phyloP scores from a whole-genome alignment of 2,329 filamentous ascomycete genomes.

The Neonectria ditissima region DNA sequence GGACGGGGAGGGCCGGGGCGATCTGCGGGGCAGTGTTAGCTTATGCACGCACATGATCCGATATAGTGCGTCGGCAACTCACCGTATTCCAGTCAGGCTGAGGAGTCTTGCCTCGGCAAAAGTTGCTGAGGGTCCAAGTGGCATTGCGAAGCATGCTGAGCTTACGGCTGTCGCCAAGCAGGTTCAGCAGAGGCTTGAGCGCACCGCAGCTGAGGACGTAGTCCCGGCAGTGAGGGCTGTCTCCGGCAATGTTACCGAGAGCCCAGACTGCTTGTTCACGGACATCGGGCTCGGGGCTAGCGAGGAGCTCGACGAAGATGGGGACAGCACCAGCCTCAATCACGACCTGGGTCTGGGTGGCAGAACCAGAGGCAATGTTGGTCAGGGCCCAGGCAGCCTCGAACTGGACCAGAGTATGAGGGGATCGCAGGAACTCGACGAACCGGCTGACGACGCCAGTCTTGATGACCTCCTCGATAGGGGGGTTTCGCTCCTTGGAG shows the following conservation, averaged over 20 bases:
- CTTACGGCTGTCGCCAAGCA: constrained; percentile 97
- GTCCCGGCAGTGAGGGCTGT: constrained; percentile 96
- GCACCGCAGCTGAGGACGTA: constrained; percentile 94
- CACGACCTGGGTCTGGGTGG: constrained; percentile 97
- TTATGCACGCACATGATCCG: background rate
- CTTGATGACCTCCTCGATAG: constrained; percentile 99
- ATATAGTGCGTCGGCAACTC: constrained; percentile 55
- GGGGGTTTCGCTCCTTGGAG: constrained; percentile 98
- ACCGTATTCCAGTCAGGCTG: constrained; percentile 98
- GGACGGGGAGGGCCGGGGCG: constrained; percentile 90
- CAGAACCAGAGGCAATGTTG: constrained; percentile 98
- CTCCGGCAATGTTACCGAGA: constrained; percentile 97
- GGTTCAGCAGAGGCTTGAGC: constrained; percentile 86
- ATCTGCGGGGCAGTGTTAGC: constrained; percentile 69
- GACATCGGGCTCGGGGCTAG: constrained; percentile 96
- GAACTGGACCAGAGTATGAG: constrained; percentile 98
- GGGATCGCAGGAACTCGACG: constrained; percentile 97
- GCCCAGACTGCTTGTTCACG: constrained; percentile 99
- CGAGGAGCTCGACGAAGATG: constrained; percentile 96
- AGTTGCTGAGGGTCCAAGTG: constrained; percentile 99
- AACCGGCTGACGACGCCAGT: constrained; percentile 97
- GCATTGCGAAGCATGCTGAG: constrained; percentile 99
- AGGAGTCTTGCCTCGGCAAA: constrained; percentile 98
- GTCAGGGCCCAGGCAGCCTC: constrained; percentile 99
- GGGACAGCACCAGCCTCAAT: constrained; percentile 98